phyloP scores from a whole-genome alignment of 2,329 filamentous ascomycete genomes.

The Stachybotrys chlorohalonatus region DNA sequence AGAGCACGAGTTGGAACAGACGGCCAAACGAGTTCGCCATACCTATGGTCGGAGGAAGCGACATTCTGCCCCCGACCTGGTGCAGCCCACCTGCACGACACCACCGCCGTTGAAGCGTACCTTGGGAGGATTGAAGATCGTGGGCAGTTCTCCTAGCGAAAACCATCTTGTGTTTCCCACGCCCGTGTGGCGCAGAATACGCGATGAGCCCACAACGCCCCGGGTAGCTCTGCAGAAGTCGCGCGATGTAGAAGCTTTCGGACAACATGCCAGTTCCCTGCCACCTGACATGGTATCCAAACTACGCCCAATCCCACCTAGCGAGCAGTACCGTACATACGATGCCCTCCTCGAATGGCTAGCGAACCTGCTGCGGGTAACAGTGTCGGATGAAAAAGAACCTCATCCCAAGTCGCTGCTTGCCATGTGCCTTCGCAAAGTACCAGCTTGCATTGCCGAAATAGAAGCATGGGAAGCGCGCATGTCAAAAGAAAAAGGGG shows the following conservation, averaged over 20 bases:
- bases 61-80: neutral
- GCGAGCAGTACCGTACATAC: constrained; percentile 17
- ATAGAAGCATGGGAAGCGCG: constrained; percentile 24
- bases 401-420: constrained; percentile 21
- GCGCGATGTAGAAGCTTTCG: neutral
- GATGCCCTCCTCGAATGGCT: constrained; percentile 23
- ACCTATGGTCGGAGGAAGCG: constrained; percentile 18
- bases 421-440: constrained; percentile 24
- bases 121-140: constrained; percentile 18
- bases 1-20: constrained; percentile 1
- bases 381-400: constrained; percentile 9
- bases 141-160: constrained; percentile 12
- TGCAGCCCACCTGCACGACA: constrained; percentile 6
- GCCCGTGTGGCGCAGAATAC: constrained; percentile 17
- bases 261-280: neutral
- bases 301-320: neutral
- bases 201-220: constrained; percentile 7
- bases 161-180: constrained; percentile 19
- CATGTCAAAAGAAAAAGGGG: constrained; percentile 10
- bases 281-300: neutral
- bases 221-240: neutral
- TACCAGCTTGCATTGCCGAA: constrained; percentile 18
- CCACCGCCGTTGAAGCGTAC: constrained; percentile 18
- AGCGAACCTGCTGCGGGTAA: constrained; percentile 17
- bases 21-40: constrained; percentile 17